Conservation (phyloP, 2,329 filamentous ascomycete genomes). For the Scedosporium minutisporum region DNA sequence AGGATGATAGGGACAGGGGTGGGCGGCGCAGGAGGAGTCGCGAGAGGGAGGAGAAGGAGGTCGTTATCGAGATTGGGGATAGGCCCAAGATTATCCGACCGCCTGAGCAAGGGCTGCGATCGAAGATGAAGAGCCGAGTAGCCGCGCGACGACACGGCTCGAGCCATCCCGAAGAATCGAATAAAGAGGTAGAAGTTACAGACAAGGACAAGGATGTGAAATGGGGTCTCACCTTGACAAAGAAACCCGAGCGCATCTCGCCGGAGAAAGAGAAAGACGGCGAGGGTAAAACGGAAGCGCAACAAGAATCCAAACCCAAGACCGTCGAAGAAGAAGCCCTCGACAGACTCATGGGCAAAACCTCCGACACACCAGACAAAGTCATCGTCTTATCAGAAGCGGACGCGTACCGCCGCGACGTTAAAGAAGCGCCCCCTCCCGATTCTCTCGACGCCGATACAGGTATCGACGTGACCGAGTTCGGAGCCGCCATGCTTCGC, state of each 20-base stretch:
- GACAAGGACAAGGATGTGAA: slow-evolving; percentile 45
- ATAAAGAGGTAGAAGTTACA: slow-evolving; percentile 24
- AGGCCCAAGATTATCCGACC: slow-evolving; percentile 9
- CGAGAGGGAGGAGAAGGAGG: neutral
- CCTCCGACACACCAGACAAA: slow-evolving; percentile 21
- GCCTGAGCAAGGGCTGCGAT: slow-evolving; percentile 8
- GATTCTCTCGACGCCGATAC: slow-evolving; percentile 78
- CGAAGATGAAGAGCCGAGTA: slow-evolving; percentile 8
- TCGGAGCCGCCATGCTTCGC: slow-evolving; percentile 78
- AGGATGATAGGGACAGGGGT: neutral
- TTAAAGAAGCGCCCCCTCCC: slow-evolving; percentile 61
- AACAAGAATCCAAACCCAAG: slow-evolving; percentile 2
- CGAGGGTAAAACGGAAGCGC: neutral
- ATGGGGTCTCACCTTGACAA: slow-evolving; percentile 32
- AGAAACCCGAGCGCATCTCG: slow-evolving; percentile 1
- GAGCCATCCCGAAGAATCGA: slow-evolving; percentile 8
- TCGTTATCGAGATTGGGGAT: slow-evolving; percentile 1
- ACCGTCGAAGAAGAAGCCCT: slow-evolving; percentile 47
- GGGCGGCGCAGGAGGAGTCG: neutral
- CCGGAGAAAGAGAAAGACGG: slow-evolving; percentile 9
- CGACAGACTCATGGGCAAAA: slow-evolving; percentile 55
- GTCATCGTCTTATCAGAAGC: slow-evolving; percentile 51
- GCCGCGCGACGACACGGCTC: neutral
- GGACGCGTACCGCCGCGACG: slow-evolving; percentile 61
- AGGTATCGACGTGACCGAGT: slow-evolving; percentile 85